phyloP scores from a whole-genome alignment of 441 rosid genomes.

The Breynia disticha region DNA sequence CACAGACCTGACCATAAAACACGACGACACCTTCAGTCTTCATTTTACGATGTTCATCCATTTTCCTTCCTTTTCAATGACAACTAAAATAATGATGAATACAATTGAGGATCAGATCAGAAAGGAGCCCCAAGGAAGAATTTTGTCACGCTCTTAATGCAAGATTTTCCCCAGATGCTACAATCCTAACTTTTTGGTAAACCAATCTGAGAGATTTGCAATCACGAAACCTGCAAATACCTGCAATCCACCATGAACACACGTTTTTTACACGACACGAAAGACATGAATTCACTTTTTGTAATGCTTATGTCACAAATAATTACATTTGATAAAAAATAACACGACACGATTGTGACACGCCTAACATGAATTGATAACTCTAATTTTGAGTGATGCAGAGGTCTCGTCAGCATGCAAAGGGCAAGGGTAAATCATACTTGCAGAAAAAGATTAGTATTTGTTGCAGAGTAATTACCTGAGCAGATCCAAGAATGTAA shows the following conservation, averaged over 20 bases:
- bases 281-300: too few relatives aligned
- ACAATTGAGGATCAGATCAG: slow-evolving; percentile 3
- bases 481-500: slow-evolving; percentile 67
- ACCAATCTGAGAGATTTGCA: slow-evolving; percentile 67
- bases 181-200: slow-evolving; percentile 52
- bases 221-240: slow-evolving; percentile 91
- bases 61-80: slow-evolving; percentile 4
- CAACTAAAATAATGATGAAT: not conserved
- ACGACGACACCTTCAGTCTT: not conserved
- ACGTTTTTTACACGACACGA: too few relatives aligned
- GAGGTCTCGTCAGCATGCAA: too few relatives aligned
- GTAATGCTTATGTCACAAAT: too few relatives aligned
- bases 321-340: too few relatives aligned
- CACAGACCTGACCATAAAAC: too few relatives aligned
- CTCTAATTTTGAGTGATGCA: too few relatives aligned
- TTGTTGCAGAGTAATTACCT: slow-evolving; percentile 36
- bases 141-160: not conserved
- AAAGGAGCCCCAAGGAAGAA: slow-evolving; percentile 23
- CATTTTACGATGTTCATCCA: slow-evolving; percentile 18
- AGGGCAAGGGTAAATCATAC: too few relatives aligned
- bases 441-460: too few relatives aligned
- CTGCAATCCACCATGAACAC: slow-evolving; percentile 24
- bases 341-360: too few relatives aligned
- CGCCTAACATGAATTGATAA: too few relatives aligned
- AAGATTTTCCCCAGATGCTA: slow-evolving; percentile 25